Percentiles rank a stretch among this genome's conserved stretches.
These are phyloP conservation scores for Aspergillus amoenus DNA, from an alignment of 2,329 filamentous ascomycete species.

Conservation along the genomic window DNA sequence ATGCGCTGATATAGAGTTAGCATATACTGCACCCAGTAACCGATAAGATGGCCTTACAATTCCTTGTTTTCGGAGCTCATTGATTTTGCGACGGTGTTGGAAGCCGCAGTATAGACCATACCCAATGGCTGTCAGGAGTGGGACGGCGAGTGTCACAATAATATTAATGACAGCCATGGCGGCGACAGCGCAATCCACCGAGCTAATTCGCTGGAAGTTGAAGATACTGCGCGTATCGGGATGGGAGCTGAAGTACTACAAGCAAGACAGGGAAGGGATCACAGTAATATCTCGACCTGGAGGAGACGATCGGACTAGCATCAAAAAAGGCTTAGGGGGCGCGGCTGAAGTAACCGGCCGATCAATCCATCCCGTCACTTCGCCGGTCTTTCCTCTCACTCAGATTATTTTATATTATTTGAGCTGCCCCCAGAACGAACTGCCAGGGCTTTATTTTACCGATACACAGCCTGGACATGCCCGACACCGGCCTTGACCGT, in stretches of 20 bases:
- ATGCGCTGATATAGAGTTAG: not conserved
- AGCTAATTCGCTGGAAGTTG: too few relatives aligned
- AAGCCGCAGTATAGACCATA: not conserved
- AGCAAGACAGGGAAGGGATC: too few relatives aligned
- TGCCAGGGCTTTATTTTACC: not conserved
- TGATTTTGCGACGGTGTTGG: not conserved
- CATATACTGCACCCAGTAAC: not conserved
- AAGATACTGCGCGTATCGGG: too few relatives aligned
- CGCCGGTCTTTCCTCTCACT: too few relatives aligned
- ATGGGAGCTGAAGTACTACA: too few relatives aligned
- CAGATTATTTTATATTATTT: not conserved
- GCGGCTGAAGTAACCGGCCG: not conserved
- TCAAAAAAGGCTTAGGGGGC: too few relatives aligned
- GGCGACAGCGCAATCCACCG: too few relatives aligned
- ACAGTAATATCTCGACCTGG: too few relatives aligned
- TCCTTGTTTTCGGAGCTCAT: not conserved
- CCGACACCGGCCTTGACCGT: conserved; percentile 31
- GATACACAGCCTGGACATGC: conserved; percentile 2
- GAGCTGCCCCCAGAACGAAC: not conserved
- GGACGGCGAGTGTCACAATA: not conserved
- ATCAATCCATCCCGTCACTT: too few relatives aligned
- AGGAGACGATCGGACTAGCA: too few relatives aligned
- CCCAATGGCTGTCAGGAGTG: not conserved
- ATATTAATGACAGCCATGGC: not conserved
- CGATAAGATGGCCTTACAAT: not conserved